Conservation (phyloP, 495 filamentous ascomycete species). For the Daldinia concentrica region DNA sequence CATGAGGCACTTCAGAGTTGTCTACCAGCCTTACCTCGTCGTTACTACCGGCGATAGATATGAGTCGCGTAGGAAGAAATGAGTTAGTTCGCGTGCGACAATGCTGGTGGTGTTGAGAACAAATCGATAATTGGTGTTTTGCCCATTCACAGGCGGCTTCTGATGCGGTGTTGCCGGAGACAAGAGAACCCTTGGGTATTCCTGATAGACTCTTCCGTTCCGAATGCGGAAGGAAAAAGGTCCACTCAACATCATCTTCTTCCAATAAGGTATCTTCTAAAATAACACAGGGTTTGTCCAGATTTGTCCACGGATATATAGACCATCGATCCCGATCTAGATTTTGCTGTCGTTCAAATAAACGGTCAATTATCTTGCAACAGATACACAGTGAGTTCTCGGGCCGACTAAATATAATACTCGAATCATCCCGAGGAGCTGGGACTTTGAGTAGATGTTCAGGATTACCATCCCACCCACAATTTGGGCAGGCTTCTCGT, state of each 20-base stretch:
- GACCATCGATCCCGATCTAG: not conserved
- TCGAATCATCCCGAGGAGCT: not conserved
- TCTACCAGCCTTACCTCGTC: not conserved
- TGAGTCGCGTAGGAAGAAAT: conserved; percentile 15
- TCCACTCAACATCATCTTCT: conserved; percentile 4
- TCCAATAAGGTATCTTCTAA: not conserved
- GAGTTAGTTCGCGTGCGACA: not conserved
- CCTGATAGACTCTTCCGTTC: not conserved
- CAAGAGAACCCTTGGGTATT: not conserved
- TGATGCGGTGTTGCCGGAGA: conserved; percentile 1
- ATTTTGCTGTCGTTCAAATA: not conserved
- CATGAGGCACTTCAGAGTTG: not conserved
- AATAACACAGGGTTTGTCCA: not conserved
- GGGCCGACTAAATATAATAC: not conserved
- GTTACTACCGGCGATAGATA: not conserved
- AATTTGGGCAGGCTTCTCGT: not conserved
- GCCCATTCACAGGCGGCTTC: conserved; percentile 1
- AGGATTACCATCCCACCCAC: conserved; percentile 1
- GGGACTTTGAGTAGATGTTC: not conserved
- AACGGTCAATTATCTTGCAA: not conserved
- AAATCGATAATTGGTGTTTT: not conserved
- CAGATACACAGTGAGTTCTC: not conserved
- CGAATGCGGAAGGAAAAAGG: not conserved
- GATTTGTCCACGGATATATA: not conserved
- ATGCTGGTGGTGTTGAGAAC: not conserved